Base-by-base conservation (phyloP, 1,139 yeast species). In the Oligophagozyma castellii region DNA sequence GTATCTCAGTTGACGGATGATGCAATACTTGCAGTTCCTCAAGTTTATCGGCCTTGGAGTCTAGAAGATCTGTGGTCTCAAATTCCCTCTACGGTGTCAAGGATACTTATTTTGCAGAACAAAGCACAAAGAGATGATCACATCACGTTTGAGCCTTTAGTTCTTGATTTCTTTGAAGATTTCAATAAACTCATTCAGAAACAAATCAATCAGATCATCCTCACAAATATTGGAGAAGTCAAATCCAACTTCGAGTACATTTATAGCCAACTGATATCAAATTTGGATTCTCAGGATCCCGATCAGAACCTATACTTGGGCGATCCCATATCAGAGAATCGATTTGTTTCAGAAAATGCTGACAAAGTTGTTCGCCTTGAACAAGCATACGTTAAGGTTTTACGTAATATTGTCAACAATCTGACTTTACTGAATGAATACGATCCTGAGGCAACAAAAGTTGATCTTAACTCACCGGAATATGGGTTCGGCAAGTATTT, bases 401-500 rank as follows among this genome's bases (percentile, higher is more conserved):
- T 86, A 43, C 56, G 65, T 27, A 94, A 84, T 54, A 61, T 80
- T 10, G 75, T 74, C 47, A 48, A 58, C 13, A 61, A 65, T 30
- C 60, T 81, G 39, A 61, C 67, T 30, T 56, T 84, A 25, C 63
- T 79, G 50, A 79, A 81, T 53, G 63, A 63, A 32, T 58, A 62
- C 31, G 68, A 68, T 15, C 53, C 58, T 30, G 58, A 63, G 24
- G 51, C 57, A 21, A 55, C 61, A 23, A 61, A 60, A 20, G 51
- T 20, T 11, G 13, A 20, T 13, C 5, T 55, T 12, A 59, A 73
- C 12, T 67, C 63, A 37, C 96, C 96, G 7, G 95, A 84, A 54
- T 84, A 61, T 49, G 95, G 95, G 2, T 81, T 68, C 42, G 98
- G 98, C 54, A 61, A 72, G 21, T 83, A 64, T 47, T 57, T 84